These are phyloP conservation scores for Penicillium cinerascens DNA, from an alignment of 495 filamentous ascomycete species.

Conservation along the genomic window DNA sequence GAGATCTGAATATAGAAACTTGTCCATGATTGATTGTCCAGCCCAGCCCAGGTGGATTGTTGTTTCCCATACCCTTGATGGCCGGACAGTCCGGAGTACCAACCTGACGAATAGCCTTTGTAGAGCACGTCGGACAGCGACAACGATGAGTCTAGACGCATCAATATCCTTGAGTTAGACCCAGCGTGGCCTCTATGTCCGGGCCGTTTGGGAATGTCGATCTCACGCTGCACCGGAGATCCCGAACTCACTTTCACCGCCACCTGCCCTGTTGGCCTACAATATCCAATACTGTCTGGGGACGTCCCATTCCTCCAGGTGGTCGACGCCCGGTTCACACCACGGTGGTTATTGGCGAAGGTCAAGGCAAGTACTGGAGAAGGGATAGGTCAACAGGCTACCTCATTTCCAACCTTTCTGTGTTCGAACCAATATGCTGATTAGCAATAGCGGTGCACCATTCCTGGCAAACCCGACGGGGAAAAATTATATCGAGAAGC, in stretches of 20 bases:
- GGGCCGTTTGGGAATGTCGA: slow-evolving; percentile 1
- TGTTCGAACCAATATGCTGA: background rate
- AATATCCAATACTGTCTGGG: slow-evolving; percentile 8
- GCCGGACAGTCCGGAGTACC: background rate
- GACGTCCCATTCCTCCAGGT: background rate
- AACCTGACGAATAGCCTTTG: no score
- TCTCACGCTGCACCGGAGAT: slow-evolving; percentile 8
- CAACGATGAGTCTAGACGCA: no score
- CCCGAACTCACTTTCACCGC: slow-evolving; percentile 10
- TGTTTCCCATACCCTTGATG: background rate
- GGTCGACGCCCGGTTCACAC: slow-evolving; percentile 10
- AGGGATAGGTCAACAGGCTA: no score
- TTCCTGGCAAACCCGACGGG: background rate
- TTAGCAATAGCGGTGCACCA: background rate
- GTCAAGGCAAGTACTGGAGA: slow-evolving; percentile 32
- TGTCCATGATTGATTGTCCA: background rate
- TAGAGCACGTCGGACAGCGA: no score
- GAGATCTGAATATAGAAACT: no score
- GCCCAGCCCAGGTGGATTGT: background rate
- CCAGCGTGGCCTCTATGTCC: background rate
- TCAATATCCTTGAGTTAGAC: background rate
- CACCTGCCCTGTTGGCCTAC: slow-evolving; percentile 8
- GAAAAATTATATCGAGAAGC: background rate
- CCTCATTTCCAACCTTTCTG: background rate
- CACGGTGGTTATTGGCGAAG: slow-evolving; percentile 10